A percentile compares a stretch with the other conserved stretches of the same genome.
Conservation (phyloP, 805 yeast genomes). For the Komagataella pseudopastoris region DNA sequence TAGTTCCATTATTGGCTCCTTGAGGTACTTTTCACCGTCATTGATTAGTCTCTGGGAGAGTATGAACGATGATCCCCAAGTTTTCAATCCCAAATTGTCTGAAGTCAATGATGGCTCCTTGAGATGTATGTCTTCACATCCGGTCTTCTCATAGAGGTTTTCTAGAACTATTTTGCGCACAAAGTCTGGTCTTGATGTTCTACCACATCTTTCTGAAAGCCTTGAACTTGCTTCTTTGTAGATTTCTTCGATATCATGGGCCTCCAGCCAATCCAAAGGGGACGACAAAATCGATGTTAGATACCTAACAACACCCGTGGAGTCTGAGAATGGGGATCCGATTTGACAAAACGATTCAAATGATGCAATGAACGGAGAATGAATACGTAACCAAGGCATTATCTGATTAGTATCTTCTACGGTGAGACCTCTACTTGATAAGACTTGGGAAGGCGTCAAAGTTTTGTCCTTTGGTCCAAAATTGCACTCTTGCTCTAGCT, state of each 20-base stretch:
- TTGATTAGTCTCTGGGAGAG: slow-evolving; percentile 40
- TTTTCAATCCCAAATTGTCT: slow-evolving; percentile 82
- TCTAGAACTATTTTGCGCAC: slow-evolving; percentile 42
- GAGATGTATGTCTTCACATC: slow-evolving; percentile 19
- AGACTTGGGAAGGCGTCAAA: not conserved
- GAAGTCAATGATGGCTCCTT: slow-evolving; percentile 78
- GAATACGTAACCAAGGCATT: slow-evolving; percentile 28
- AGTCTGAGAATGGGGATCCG: slow-evolving; percentile 12
- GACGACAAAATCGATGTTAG: slow-evolving; percentile 36
- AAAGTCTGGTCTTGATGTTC: slow-evolving; percentile 69
- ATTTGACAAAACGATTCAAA: slow-evolving; percentile 13
- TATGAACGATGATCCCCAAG: slow-evolving; percentile 89
- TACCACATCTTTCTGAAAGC: slow-evolving; percentile 71
- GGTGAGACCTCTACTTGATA: slow-evolving; percentile 17
- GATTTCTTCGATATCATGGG: slow-evolving; percentile 23
- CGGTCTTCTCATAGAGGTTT: slow-evolving; percentile 15
- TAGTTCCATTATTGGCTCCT: slow-evolving; percentile 45
- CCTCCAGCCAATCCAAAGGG: slow-evolving; percentile 31
- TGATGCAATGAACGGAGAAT: slow-evolving; percentile 20
- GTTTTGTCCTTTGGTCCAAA: slow-evolving; percentile 18
- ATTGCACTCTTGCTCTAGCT: slow-evolving; percentile 36
- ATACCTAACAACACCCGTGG: slow-evolving; percentile 24
- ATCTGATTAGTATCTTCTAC: slow-evolving; percentile 13
- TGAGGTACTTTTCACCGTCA: slow-evolving; percentile 9
- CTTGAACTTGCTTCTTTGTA: slow-evolving; percentile 46